Evolutionary conservation across 768 basidiomycete genomes (phyloP).

Genomic region (Pisolithus tinctorius): DNA sequence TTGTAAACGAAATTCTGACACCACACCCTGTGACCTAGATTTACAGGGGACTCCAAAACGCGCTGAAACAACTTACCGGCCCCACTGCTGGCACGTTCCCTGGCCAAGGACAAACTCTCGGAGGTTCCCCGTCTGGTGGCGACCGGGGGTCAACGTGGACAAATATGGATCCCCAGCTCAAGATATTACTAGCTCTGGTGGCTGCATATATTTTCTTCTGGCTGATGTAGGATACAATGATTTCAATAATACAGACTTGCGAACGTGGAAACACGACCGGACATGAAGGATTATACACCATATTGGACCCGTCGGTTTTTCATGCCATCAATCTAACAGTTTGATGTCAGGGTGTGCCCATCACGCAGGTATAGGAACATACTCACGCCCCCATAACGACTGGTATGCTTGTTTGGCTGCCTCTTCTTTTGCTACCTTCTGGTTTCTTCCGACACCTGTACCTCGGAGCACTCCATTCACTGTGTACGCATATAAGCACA

Average conservation of each 20-base stretch:
- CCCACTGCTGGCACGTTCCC: slow-evolving; percentile 44
- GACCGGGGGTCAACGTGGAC: slow-evolving; percentile 32
- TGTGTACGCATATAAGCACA: slow-evolving; percentile 15
- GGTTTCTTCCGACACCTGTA: slow-evolving; percentile 46
- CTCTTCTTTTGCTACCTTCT: slow-evolving; percentile 63
- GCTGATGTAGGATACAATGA: slow-evolving; percentile 24
- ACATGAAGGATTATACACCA: neutral
- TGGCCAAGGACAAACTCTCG: slow-evolving; percentile 71
- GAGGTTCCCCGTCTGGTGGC: slow-evolving; percentile 36
- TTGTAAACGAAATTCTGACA: slow-evolving; percentile 4
- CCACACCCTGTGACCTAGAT: slow-evolving; percentile 1
- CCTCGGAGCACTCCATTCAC: slow-evolving; percentile 49
- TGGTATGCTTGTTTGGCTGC: slow-evolving; percentile 55
- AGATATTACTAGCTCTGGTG: slow-evolving; percentile 54
- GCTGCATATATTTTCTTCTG: slow-evolving; percentile 57
- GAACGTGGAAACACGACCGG: too few species aligned
- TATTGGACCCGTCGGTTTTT: neutral
- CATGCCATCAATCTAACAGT: neutral
- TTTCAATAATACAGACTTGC: neutral
- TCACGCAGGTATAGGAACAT: neutral
- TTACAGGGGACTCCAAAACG: slow-evolving; percentile 52
- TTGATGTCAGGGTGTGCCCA: neutral
- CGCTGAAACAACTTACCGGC: slow-evolving; percentile 47
- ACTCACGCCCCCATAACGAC: slow-evolving; percentile 40
- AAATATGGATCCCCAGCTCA: slow-evolving; percentile 61